Percentiles rank a stretch among this genome's conserved stretches.
phyloP scores from a whole-genome alignment of 2,329 filamentous ascomycete genomes.

The Huntiella moniliformis region DNA sequence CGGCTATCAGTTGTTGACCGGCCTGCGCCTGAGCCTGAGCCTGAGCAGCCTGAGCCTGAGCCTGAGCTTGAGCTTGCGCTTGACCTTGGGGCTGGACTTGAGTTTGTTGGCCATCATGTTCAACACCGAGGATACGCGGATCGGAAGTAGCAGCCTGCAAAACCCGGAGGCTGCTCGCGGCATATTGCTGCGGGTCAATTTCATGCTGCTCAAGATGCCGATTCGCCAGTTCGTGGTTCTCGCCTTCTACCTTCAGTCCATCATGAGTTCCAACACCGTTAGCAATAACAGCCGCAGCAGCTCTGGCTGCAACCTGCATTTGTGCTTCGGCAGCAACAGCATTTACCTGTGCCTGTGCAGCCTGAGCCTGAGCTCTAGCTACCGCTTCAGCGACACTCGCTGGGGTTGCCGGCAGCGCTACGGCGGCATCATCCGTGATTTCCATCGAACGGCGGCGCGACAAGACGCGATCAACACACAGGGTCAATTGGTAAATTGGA shows the following conservation, averaged over 20 bases:
- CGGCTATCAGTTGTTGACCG: constrained; percentile 12
- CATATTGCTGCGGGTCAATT: constrained; percentile 17
- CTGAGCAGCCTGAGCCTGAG: background rate
- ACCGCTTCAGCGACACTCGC: constrained; percentile 4
- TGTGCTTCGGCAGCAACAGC: background rate
- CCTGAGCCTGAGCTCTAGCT: constrained; percentile 6
- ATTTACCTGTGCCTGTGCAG: background rate
- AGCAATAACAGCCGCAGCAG: constrained; percentile 1
- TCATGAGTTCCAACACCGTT: background rate
- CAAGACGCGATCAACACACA: too few relatives aligned
- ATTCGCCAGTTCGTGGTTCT: too few relatives aligned
- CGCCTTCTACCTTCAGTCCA: too few relatives aligned
- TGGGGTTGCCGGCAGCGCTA: background rate
- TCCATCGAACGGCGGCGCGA: too few relatives aligned
- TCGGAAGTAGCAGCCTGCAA: constrained; percentile 28
- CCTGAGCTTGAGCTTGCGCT: constrained; percentile 9
- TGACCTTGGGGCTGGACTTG: constrained; percentile 10
- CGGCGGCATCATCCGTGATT: background rate
- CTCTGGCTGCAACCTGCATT: background rate
- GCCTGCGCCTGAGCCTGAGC: constrained; percentile 9
- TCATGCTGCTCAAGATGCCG: constrained; percentile 4
- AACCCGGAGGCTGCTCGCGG: constrained; percentile 27
- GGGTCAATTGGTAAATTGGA: too few relatives aligned
- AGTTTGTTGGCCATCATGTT: constrained; percentile 13
- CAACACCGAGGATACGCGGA: constrained; percentile 22